Evolutionary conservation across 768 basidiomycete genomes (phyloP).

Genomic region (Crassisporium funariophilum): DNA sequence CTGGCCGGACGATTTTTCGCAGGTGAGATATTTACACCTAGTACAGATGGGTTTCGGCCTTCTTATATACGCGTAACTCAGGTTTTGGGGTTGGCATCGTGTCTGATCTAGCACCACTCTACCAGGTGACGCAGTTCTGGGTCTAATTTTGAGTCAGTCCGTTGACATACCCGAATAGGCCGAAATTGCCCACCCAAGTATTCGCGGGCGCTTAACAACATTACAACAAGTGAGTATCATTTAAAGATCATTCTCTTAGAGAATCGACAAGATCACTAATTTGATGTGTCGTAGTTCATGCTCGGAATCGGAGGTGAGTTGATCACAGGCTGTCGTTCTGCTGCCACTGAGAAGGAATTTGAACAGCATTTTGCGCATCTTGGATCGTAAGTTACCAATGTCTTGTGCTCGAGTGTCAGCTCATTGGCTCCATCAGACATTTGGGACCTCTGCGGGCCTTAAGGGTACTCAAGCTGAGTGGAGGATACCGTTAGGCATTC

Average conservation of each 20-base stretch:
- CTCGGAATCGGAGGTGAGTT: conserved; percentile 46
- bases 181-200: conserved; percentile 59
- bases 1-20: conserved; percentile 53
- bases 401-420: too few species aligned
- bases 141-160: neutral
- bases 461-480: conserved; percentile 44
- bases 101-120: conserved; percentile 51
- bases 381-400: conserved; percentile 40
- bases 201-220: conserved; percentile 55
- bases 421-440: conserved; percentile 39
- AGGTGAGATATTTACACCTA: conserved; percentile 23
- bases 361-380: conserved; percentile 52
- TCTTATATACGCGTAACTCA: conserved; percentile 8
- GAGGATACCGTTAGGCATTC: conserved; percentile 52
- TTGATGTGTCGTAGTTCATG: conserved; percentile 38
- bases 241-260: too few species aligned
- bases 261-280: too few species aligned
- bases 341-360: too few species aligned
- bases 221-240: conserved; percentile 40
- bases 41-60: neutral
- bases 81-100: conserved; percentile 49
- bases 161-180: conserved; percentile 26
- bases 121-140: conserved; percentile 49
- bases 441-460: conserved; percentile 40
- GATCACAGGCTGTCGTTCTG: too few species aligned